Base-by-base conservation (phyloP, 164 flowering plant genomes). In the Vitis rupestris region DNA sequence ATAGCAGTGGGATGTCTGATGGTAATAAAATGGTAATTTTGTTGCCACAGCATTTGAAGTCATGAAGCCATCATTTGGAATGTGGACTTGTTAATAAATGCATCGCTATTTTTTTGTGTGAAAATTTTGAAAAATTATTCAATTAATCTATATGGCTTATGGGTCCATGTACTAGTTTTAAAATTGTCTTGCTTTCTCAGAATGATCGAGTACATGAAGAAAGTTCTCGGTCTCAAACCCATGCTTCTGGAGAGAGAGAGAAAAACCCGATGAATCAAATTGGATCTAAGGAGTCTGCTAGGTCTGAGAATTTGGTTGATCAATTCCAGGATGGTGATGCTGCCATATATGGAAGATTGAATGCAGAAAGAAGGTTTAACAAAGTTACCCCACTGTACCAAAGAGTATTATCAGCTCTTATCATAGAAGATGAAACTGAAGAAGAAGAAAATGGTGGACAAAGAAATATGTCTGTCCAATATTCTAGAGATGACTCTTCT, bases 401-500 rank as follows among this genome's bases (percentile, higher is more conserved):
- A 76, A 90, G 90, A 79, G 87, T 94, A 61, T 80, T 92, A 50
- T 81, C 97, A 27, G 93, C 98, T 74, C 81, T 94, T 9, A 90
- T 94, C 71, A 67, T 74, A 29, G 97, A 92, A 69, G 97, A 92
- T 80, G 94, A 88, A 74, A 58, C 70, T 53, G 87, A 82, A 78
- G 92, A 82, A 64, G 84, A 85, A 72, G 88, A 76, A 57, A 75
- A 57, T 53, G 63, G 74, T 70, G 82, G 71, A 59, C 74, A 77
- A 49, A 81, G 79, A 70, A 72, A 77, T 72, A 75, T 58, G 29
- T 60, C 77, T 63, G 74, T 66, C 65, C 81, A 72, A 31, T 72
- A 71, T 68, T 29, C 64, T 61, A 74, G 78, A 63, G 83, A 80
- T 50, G 69, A 71, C 73, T 82, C 80, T 65, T 71, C 80, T 73